Conservation (phyloP, 768 basidiomycete genomes). For the Lactarius akahatsu region DNA sequence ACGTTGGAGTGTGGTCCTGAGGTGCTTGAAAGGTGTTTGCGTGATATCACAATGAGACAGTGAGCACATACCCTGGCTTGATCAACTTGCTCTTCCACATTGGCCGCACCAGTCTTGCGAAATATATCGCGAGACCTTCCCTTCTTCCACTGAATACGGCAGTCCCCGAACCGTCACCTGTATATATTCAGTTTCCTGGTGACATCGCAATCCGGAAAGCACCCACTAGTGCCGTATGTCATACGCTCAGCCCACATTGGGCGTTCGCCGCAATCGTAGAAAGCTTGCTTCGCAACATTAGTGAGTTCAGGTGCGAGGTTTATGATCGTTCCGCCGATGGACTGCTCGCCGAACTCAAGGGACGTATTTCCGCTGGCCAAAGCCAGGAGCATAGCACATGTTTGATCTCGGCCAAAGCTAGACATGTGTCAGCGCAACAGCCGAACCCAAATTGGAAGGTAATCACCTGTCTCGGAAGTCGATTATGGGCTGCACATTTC, state of each 20-base stretch:
- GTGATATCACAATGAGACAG: neutral
- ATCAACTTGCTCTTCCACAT: slow-evolving; percentile 87
- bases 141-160: slow-evolving; percentile 83
- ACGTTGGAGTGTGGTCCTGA: slow-evolving; percentile 41
- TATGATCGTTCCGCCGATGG: slow-evolving; percentile 46
- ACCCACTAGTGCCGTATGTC: slow-evolving; percentile 71
- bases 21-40: slow-evolving; percentile 19
- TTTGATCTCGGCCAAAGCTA: slow-evolving; percentile 90
- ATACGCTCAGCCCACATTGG: slow-evolving; percentile 79
- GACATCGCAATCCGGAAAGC: neutral
- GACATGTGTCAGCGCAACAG: slow-evolving; percentile 18
- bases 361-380: slow-evolving; percentile 85
- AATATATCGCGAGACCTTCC: slow-evolving; percentile 85
- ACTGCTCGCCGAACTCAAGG: slow-evolving; percentile 56
- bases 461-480: slow-evolving; percentile 73
- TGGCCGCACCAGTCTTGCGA: slow-evolving; percentile 80
- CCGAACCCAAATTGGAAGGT: slow-evolving; percentile 6
- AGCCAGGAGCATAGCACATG: slow-evolving; percentile 87
- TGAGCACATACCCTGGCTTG: slow-evolving; percentile 48
- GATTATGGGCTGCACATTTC: slow-evolving; percentile 73
- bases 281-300: slow-evolving; percentile 76
- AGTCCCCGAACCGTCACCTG: slow-evolving; percentile 49
- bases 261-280: slow-evolving; percentile 82
- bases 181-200: neutral
- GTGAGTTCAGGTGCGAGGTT: slow-evolving; percentile 61